Percentiles rank a stretch among this genome's conserved stretches.
Conservation (phyloP, 2,329 filamentous ascomycete species). For the Lasiodiplodia hormozganensis region DNA sequence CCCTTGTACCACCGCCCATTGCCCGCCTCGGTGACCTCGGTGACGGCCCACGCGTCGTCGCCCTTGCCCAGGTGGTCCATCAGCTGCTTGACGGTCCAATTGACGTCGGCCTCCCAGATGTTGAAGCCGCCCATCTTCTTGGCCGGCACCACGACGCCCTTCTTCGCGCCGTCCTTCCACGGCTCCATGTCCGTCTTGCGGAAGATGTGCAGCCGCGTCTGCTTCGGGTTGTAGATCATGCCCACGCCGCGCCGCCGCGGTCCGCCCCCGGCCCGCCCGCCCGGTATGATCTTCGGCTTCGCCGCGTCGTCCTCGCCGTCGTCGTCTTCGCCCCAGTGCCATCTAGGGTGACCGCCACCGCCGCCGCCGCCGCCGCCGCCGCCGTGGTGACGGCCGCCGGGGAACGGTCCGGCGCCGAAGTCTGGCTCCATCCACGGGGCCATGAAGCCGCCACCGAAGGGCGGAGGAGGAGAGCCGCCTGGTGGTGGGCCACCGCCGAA, state of each 20-base stretch:
- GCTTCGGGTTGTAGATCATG: constrained; percentile 13
- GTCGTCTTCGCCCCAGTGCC: neutral
- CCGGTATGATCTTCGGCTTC: neutral
- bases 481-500: neutral
- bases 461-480: neutral
- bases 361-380: neutral
- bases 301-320: neutral
- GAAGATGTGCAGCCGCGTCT: constrained; percentile 26
- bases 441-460: neutral
- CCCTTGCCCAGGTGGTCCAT: constrained; percentile 26
- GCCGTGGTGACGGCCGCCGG: neutral
- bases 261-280: too few species aligned
- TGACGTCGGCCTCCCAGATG: constrained; percentile 21
- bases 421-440: neutral
- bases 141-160: neutral
- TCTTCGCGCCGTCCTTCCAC: constrained; percentile 7
- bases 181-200: constrained; percentile 14
- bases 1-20: constrained; percentile 30
- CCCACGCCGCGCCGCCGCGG: constrained; percentile 2
- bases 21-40: constrained; percentile 30
- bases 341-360: neutral
- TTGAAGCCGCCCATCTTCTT: neutral
- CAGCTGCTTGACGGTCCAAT: constrained; percentile 27
- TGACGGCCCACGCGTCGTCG: constrained; percentile 26
- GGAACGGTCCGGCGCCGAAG: neutral